Conservation (phyloP, 1,284 basidiomycete species). For the Ceraceosorus bombacis region DNA sequence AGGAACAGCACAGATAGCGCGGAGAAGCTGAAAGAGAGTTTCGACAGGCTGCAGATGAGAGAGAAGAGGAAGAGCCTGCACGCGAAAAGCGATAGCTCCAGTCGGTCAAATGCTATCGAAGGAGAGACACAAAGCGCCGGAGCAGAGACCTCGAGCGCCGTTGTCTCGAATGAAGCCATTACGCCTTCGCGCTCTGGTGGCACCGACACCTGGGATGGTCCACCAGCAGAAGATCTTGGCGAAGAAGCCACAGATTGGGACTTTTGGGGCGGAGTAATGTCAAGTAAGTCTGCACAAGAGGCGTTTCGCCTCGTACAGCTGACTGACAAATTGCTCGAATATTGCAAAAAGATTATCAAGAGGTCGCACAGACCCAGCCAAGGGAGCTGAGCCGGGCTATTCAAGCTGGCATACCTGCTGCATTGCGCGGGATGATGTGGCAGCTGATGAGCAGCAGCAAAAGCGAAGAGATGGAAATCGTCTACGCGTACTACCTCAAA, state of each 20-base stretch:
- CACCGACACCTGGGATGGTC: too few species aligned
- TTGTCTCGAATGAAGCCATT: too few species aligned
- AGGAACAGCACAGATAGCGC: conserved; percentile 35
- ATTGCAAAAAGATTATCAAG: conserved; percentile 54
- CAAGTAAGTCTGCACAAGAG: conserved; percentile 37
- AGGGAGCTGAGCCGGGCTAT: conserved; percentile 74
- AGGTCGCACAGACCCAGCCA: conserved; percentile 53
- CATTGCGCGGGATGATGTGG: conserved; percentile 90
- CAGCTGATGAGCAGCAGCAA: conserved; percentile 89
- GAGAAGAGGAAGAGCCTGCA: not conserved
- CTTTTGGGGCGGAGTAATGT: conserved; percentile 94
- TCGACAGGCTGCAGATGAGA: not conserved
- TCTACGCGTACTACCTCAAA: conserved; percentile 75
- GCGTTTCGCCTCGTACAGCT: not conserved
- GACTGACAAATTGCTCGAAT: not conserved
- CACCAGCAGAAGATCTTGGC: not conserved
- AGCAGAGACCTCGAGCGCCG: too few species aligned
- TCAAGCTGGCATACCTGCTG: conserved; percentile 78
- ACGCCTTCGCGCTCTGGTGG: too few species aligned
- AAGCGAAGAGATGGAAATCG: conserved; percentile 73
- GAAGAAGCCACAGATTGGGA: conserved; percentile 56
- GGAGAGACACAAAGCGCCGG: too few species aligned
- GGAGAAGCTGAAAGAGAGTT: conserved; percentile 36
- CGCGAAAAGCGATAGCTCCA: not conserved
- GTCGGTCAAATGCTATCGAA: not conserved